A percentile compares a stretch with the other conserved stretches of the same genome.
phyloP scores from a whole-genome alignment of 1,139 yeast genomes.

The Debaryomyces nepalensis region DNA sequence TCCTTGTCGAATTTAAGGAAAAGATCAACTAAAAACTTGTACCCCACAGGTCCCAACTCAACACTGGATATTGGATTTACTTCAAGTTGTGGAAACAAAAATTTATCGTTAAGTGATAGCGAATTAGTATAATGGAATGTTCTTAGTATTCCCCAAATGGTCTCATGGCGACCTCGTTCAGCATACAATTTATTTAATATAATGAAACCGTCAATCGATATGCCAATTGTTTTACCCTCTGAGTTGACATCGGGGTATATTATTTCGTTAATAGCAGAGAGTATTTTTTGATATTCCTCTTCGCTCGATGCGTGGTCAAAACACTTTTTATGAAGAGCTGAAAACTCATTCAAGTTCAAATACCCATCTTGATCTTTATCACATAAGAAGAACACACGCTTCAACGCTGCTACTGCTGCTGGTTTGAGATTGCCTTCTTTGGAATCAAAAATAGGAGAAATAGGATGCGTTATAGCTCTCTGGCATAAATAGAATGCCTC shows the following conservation, averaged over 20 bases:
- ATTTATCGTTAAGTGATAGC: slow-evolving; percentile 76
- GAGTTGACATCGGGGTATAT: slow-evolving; percentile 30
- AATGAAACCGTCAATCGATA: slow-evolving; percentile 77
- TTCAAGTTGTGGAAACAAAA: slow-evolving; percentile 77
- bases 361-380: slow-evolving; percentile 91
- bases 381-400: slow-evolving; percentile 79
- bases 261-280: slow-evolving; percentile 29
- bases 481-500: slow-evolving; percentile 90
- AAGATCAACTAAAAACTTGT: slow-evolving; percentile 85
- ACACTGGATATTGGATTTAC: slow-evolving; percentile 81
- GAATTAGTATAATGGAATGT: slow-evolving; percentile 92
- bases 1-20: slow-evolving; percentile 88
- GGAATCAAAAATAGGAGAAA: slow-evolving; percentile 94
- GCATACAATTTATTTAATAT: slow-evolving; percentile 79
- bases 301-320: slow-evolving; percentile 54
- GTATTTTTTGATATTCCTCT: slow-evolving; percentile 37
- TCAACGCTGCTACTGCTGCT: slow-evolving; percentile 73
- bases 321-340: slow-evolving; percentile 71
- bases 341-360: slow-evolving; percentile 70
- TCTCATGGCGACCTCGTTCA: slow-evolving; percentile 91
- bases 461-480: slow-evolving; percentile 87
- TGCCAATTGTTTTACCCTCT: slow-evolving; percentile 44
- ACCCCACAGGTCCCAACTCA: slow-evolving; percentile 92
- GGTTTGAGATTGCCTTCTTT: slow-evolving; percentile 84
- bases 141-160: slow-evolving; percentile 91